Conservation (phyloP, 73 alveolate species). For the Symbiodinium pilosum region DNA sequence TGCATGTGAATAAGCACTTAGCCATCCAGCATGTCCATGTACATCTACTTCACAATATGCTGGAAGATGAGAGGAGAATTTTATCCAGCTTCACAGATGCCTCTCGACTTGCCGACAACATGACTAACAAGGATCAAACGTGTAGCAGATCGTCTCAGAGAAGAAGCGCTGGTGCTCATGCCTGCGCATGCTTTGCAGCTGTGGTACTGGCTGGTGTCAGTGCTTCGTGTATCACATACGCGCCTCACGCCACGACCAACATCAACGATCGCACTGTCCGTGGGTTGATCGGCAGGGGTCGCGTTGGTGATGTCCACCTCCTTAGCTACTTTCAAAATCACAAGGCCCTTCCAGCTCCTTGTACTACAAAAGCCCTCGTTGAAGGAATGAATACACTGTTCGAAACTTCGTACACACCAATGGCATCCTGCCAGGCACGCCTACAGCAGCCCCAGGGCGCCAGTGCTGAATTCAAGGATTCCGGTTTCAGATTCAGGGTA, state of each 20-base stretch:
- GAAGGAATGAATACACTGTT: too few relatives aligned
- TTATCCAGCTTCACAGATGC: neutral
- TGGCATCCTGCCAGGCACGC: too few relatives aligned
- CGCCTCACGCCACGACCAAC: constrained; percentile 20
- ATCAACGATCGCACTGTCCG: constrained; percentile 25
- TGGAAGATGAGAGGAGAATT: neutral
- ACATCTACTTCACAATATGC: neutral
- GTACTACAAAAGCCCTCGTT: neutral
- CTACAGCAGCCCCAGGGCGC: too few relatives aligned
- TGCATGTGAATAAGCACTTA: too few relatives aligned
- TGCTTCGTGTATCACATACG: neutral
- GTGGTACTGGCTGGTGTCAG: neutral
- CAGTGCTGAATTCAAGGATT: too few relatives aligned
- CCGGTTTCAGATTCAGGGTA: too few relatives aligned
- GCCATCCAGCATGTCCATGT: neutral
- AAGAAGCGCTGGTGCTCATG: constrained; percentile 85
- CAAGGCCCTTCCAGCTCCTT: neutral
- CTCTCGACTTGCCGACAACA: too few relatives aligned
- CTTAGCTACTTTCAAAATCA: neutral
- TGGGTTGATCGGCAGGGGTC: neutral
- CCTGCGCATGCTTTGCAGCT: neutral
- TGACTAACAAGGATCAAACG: constrained; percentile 14
- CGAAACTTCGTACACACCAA: too few relatives aligned
- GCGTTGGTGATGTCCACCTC: neutral
- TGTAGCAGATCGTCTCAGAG: constrained; percentile 87